Evolutionary conservation across 345 rosid genomes (phyloP), one percentile per base, ranked within the genome.

Genomic region (Sonneratia caseolaris): DNA sequence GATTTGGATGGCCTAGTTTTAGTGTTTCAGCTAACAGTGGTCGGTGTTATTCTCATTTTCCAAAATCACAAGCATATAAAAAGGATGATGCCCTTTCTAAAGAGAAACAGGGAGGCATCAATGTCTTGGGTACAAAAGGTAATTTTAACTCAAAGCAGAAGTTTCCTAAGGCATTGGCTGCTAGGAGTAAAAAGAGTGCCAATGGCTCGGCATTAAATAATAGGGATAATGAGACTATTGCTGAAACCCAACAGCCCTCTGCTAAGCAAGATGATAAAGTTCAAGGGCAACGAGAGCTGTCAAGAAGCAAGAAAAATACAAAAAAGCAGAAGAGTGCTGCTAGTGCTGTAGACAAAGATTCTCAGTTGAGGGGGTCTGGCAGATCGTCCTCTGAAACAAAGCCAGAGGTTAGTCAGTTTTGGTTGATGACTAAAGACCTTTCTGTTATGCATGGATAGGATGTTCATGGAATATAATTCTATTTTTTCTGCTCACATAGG

Each of bases 231-330:
- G 56, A 68, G 11, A 45, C 55, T 68, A 16, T 68, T 12, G 56
- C 55, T 37, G 66, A 61, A 72, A 75, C 76, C 69, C 48, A 56
- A 15, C 77, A 55, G 68, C 72, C 68, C n/a, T 70, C 84, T 66
- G 57, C 79, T 55, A 78, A 79, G 67, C 76, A 75, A 71, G 71
- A 49, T 53, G 66, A 61, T 74, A 76, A 84, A 78, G 77, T 40
- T 67, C 67, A n/a, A 37, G 76, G 24, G 61, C 78, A 72, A 68
- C 67, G 83, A 80, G 86, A 82, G 77, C 73, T 74, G 77, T 68
- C 86, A 18, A 81, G 68, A 75, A 78, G 81, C 72, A 86, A 79
- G 79, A 85, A 80, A 78, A 68, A 65, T 21, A 68, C 27, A 12
- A 76, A 72, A 69, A 68, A 59, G 27, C 18, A 48, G 64, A 62